phyloP scores from a whole-genome alignment of 2,329 filamentous ascomycete genomes.

The Aspergillus unguis region DNA sequence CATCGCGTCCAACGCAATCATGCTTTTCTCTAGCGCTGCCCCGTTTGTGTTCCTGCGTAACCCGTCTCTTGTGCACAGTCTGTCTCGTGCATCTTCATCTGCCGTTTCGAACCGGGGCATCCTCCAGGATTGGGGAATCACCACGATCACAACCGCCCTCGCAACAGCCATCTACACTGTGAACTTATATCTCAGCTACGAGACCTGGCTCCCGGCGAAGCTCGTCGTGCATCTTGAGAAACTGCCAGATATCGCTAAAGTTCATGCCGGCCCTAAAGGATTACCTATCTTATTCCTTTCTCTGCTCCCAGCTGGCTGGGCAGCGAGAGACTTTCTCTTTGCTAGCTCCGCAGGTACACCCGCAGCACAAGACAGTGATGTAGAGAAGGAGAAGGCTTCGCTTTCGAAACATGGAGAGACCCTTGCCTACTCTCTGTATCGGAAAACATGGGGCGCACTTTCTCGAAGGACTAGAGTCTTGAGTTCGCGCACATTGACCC shows the following conservation, averaged over 20 bases:
- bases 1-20: slow-evolving; percentile 61
- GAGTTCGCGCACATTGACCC: slow-evolving; percentile 58
- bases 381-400: slow-evolving; percentile 46
- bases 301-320: slow-evolving; percentile 66
- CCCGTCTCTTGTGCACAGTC: slow-evolving; percentile 61
- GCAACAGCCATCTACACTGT: slow-evolving; percentile 71
- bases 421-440: slow-evolving; percentile 62
- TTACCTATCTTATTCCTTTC: slow-evolving; percentile 46
- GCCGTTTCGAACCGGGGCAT: slow-evolving; percentile 62
- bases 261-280: slow-evolving; percentile 60
- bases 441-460: slow-evolving; percentile 59
- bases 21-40: slow-evolving; percentile 64
- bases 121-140: slow-evolving; percentile 60
- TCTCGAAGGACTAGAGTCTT: slow-evolving; percentile 60
- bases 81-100: slow-evolving; percentile 43
- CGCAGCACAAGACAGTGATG: slow-evolving; percentile 43
- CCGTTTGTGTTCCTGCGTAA: slow-evolving; percentile 74
- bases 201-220: slow-evolving; percentile 66
- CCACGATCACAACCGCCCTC: slow-evolving; percentile 63
- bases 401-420: slow-evolving; percentile 68
- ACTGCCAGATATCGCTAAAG: slow-evolving; percentile 65
- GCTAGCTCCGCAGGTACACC: slow-evolving; percentile 48
- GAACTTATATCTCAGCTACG: slow-evolving; percentile 66
- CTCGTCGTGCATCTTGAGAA: slow-evolving; percentile 74
- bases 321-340: slow-evolving; percentile 75